Percentiles rank a stretch among this genome's conserved stretches.
Conservation (phyloP, 306 rosid species). For the Dalbergia cultrata region DNA sequence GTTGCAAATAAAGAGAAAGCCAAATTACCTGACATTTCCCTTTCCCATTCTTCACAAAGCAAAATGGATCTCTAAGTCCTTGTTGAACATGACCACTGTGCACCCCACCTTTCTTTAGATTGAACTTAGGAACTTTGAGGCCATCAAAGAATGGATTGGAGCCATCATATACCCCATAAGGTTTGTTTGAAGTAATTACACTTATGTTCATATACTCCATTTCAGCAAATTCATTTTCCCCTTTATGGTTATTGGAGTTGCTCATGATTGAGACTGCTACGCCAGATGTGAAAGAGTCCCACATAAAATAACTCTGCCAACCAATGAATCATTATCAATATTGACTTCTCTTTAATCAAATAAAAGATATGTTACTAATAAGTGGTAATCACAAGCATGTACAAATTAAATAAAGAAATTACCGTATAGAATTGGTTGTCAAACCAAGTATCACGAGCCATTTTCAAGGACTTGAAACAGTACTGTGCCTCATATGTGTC, state of each 20-base stretch:
- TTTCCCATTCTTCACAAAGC: conserved; percentile 69
- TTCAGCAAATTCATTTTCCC: conserved; percentile 85
- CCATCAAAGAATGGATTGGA: conserved; percentile 89
- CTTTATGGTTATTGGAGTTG: conserved; percentile 53
- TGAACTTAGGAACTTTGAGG: conserved; percentile 67
- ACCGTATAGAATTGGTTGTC: conserved; percentile 76
- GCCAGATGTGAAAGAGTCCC: conserved; percentile 90
- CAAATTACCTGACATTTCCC: conserved; percentile 82
- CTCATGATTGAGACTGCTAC: conserved; percentile 87
- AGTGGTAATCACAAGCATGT: neutral
- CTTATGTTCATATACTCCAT: conserved; percentile 89
- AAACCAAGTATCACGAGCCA: conserved; percentile 79
- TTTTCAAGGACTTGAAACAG: conserved; percentile 83
- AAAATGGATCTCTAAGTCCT: conserved; percentile 80
- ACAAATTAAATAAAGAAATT: conserved; percentile 34
- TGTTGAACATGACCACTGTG: conserved; percentile 92
- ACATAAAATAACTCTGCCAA: conserved; percentile 90
- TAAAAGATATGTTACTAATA: neutral
- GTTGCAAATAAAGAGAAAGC: conserved; percentile 22
- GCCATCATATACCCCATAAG: conserved; percentile 79
- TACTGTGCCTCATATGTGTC: conserved; percentile 88
- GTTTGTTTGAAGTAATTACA: conserved; percentile 84
- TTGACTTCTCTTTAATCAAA: conserved; percentile 34
- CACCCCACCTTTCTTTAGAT: conserved; percentile 69
- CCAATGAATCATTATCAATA: conserved; percentile 9